Base-by-base conservation (phyloP, 208 protist species). In the Angomonas deanei region DNA sequence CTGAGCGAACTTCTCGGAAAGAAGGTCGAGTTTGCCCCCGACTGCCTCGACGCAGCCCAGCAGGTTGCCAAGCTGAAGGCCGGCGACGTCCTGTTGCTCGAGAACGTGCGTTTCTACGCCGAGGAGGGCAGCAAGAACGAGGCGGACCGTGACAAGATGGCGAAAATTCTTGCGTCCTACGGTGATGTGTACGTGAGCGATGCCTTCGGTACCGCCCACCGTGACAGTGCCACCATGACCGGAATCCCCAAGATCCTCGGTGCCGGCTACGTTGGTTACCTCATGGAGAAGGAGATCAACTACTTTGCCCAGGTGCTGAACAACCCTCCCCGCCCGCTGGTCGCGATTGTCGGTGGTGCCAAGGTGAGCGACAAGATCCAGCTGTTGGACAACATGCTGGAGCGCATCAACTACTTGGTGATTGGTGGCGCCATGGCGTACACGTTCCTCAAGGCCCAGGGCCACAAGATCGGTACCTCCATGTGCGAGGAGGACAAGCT, bases 291-390 rank as follows among this genome's bases (percentile, higher is more conserved):
- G 66, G 99, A 99, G 77, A 86, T 99, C 46, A 94, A 97, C 28
- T 98, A 97, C 78, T 99, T 99, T 78, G 67, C 84, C 38, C 97
- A 94, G 70, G 91, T 97, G 30, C 72, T 97, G 28, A 85, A 81
- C 69, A 83, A 83, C 60, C 91, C 93, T 10, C 65, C 78, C 34
- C 76, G 80, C 6, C 93, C 93, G 30, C 77, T 99, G 60, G 78
- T 99, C 3, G 97, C 98, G 61, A 99, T 99, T 66, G 84, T 94
- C 32, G 91, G 91, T 28, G 91, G 98, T 47, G 95, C 98, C 58
- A 99, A 99, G 84, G 98, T 99, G 32, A 91, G 84, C 55, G 98
- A 99, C 79, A 99, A 99, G 89, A 99, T 99, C 67, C 87, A 97
- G 70, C 80, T 99, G 8, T 99, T 99, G 65, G 84, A 99, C 48